These are phyloP conservation scores for Suhomyces bokatorum DNA, from an alignment of 1,139 yeast species.

Conservation along the genomic window DNA sequence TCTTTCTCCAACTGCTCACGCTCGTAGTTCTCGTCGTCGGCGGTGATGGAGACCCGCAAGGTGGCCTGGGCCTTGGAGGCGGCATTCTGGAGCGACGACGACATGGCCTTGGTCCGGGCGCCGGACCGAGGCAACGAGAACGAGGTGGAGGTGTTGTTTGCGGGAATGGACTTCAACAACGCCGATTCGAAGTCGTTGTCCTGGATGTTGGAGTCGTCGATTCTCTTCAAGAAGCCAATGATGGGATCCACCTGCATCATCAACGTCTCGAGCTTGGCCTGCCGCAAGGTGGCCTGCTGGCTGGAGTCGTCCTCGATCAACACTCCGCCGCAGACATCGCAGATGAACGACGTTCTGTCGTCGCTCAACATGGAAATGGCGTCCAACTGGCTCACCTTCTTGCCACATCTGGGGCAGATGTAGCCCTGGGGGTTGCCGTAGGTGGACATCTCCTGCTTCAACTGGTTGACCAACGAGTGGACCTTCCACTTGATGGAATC, in stretches of 20 bases:
- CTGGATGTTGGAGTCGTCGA: conserved; percentile 81
- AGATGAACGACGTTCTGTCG: conserved; percentile 76
- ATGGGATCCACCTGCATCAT: conserved; percentile 92
- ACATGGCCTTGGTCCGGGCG: conserved; percentile 27
- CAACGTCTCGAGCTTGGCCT: conserved; percentile 75
- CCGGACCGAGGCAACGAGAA: conserved; percentile 50
- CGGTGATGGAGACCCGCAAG: conserved; percentile 86
- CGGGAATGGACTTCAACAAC: conserved; percentile 77
- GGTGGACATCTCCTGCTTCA: conserved; percentile 77
- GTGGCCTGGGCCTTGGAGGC: conserved; percentile 63
- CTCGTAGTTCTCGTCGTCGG: conserved; percentile 79
- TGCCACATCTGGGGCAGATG: conserved; percentile 82
- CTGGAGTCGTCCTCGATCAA: conserved; percentile 87
- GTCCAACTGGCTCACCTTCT: conserved; percentile 81
- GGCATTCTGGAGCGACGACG: conserved; percentile 37
- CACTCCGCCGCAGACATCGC: conserved; percentile 79
- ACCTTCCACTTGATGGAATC: conserved; percentile 97
- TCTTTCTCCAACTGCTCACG: conserved; percentile 67
- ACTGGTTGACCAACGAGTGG: conserved; percentile 74
- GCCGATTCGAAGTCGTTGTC: conserved; percentile 88
- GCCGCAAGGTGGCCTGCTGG: conserved; percentile 77
- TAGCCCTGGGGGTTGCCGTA: conserved; percentile 94
- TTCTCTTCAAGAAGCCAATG: conserved; percentile 75
- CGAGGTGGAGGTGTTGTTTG: conserved; percentile 67
- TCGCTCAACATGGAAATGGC: conserved; percentile 80